Evolutionary conservation across 2,329 filamentous ascomycete species (phyloP), one percentile per base, ranked within the genome.

Genomic region (Phialophora macrospora): DNA sequence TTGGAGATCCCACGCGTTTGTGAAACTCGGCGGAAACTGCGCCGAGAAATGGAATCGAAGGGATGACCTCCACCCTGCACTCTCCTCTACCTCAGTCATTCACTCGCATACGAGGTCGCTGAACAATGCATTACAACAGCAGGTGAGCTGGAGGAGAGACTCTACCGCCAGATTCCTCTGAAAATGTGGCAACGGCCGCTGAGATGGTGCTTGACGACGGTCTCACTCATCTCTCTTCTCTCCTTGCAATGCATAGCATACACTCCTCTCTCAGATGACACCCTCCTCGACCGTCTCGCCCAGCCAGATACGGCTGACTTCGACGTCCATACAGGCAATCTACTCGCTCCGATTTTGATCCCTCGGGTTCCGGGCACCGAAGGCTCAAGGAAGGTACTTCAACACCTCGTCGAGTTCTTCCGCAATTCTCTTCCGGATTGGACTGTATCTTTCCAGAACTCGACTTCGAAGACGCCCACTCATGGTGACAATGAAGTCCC

Each of bases 381-480:
- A 0, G 93, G 92, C 30, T 92, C 90, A 14, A 77, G 80, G 17
- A 84, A 84, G 60, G 92, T 91, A 2, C 90, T 95, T 72, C 83
- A 87, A 51, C 94, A 98, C 79, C 92, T 99, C 74, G 85, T 89
- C 73, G 81, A 89, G 75, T 98, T 95, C 84, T 97, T 98, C 80
- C 79, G 79, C 57, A 82, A 81, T 5, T 81, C 88, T 20, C 85
- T 98, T 24, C 93, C 94, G 0, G 80, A 85, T 41, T 99, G 95
- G 95, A 84, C 81, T 4, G 77, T 97, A 51, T 84, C 88, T 55
- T 91, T 92, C 80, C 94, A 99, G 75, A 98, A 98, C 78, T 93
- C 91, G n/a, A 94, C 92, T 0, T 86, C 88, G 30, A 90, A 84
- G 70, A 98, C 94, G 0, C 94, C 94, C 0, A 86, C 86, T 0